Conservation (phyloP, 768 basidiomycete genomes). For the Strobilomyces echinocephalus region DNA sequence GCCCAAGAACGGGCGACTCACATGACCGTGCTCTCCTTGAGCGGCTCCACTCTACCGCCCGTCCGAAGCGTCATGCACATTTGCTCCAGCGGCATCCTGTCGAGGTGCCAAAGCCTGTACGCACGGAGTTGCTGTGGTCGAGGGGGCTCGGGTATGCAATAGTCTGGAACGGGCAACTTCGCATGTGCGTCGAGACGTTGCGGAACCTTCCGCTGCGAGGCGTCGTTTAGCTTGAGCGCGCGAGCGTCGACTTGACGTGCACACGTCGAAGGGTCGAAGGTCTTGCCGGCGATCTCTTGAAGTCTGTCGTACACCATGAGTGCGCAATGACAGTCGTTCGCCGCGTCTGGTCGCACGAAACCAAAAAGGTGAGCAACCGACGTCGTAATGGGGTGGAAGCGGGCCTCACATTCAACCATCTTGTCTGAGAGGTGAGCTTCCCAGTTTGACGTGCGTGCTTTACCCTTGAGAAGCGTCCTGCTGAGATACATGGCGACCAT, state of each 20-base stretch:
- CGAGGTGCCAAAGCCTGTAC: constrained; percentile 42
- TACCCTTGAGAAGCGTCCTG: constrained; percentile 39
- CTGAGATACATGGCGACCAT: constrained; percentile 41
- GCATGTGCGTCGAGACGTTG: background rate
- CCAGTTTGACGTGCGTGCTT: constrained; percentile 47
- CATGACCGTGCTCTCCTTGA: constrained; percentile 46
- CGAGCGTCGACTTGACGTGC: constrained; percentile 26
- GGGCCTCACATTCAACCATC: constrained; percentile 37
- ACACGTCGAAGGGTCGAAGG: constrained; percentile 18
- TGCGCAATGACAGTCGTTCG: constrained; percentile 48
- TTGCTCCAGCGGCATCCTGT: constrained; percentile 31
- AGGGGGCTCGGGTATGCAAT: constrained; percentile 26
- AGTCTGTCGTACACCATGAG: constrained; percentile 41
- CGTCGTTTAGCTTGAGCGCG: background rate
- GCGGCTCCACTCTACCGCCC: constrained; percentile 32
- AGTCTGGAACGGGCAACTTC: constrained; percentile 13
- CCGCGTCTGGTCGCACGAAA: constrained; percentile 36
- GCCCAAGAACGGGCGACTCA: constrained; percentile 19
- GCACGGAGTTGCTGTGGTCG: constrained; percentile 39
- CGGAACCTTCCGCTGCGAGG: background rate
- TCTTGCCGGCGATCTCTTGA: constrained; percentile 25
- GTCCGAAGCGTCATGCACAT: constrained; percentile 38
- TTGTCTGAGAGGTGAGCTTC: constrained; percentile 32
- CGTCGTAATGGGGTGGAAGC: background rate
- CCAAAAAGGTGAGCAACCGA: background rate